Base-by-base conservation (phyloP, 2,329 filamentous ascomycete species). In the Harringtonia aguacate region DNA sequence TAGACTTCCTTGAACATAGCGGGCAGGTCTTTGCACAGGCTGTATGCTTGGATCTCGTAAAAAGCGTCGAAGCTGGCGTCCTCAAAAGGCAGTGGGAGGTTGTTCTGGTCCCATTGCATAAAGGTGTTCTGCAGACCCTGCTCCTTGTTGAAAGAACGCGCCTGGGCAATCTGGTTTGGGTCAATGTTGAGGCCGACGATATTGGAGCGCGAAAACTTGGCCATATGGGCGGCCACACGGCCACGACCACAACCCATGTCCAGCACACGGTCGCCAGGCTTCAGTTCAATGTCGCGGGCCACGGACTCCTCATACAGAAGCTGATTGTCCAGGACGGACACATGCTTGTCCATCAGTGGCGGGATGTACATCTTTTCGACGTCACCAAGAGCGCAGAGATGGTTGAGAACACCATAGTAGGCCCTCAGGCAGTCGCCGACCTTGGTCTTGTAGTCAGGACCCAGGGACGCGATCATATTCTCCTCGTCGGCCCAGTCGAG, bases 361-460 rank as follows among this genome's bases (percentile, higher is more conserved):
- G 71, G 71, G 44, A 74, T 73, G 54, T 74, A 75, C 71, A 75
- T 75, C 57, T 74, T 74, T 53, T 74, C 71, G n/a, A 74, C 70
- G 36, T 72, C 68, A 29, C 71, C 70, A 12, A 74, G 62, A 22
- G 70, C 70, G 54, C 71, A 75, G 12, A 75, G 64, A 46, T 74
- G 70, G 53, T 75, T 74, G 28, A 74, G 57, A 14, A 73, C 68
- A 27, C 70, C 70, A 47, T 75, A 75, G 54, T 75, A 75, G 12
- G 69, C 56, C 41, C 64, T 63, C 42, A 75, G 63, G 45, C 69
- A 72, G 47, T 70, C 68, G 44, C 70, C 70, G 14, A 73, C 69
- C 34, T 65, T 68, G 34, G 67, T 53, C 51, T 68, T 66, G 53
- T 74, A 75, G 48, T 70, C 57, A 3, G 66, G 61, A 2, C 71